Evolutionary conservation across 2,329 filamentous ascomycete genomes (phyloP).

Genomic region (Leptographium galeiforme): DNA sequence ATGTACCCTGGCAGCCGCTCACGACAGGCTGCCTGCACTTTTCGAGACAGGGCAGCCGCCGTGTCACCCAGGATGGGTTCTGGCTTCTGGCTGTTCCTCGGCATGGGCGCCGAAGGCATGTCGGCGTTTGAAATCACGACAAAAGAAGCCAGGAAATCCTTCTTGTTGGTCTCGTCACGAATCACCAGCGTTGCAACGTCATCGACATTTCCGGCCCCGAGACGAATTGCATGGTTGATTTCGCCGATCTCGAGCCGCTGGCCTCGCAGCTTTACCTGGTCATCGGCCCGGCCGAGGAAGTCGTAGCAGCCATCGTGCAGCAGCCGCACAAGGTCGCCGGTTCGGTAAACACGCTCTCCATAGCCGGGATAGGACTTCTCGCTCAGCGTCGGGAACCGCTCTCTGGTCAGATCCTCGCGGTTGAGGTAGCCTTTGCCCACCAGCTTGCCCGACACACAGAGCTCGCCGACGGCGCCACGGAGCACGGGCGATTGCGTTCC

Average conservation of each 20-base stretch:
- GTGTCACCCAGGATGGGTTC: conserved; percentile 19
- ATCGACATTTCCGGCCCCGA: conserved; percentile 39
- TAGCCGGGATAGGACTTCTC: conserved; percentile 18
- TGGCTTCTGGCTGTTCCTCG: conserved; percentile 3
- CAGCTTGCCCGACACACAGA: conserved; percentile 75
- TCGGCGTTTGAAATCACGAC: conserved; percentile 24
- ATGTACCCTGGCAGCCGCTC: conserved; percentile 68
- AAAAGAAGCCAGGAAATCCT: conserved; percentile 74
- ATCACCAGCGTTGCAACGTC: conserved; percentile 69
- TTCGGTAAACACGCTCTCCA: conserved; percentile 62
- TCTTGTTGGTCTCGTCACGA: conserved; percentile 57
- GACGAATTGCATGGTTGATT: conserved; percentile 71
- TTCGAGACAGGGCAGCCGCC: conserved; percentile 25
- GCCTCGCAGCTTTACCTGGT: conserved; percentile 83
- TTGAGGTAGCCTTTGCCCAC: conserved; percentile 87
- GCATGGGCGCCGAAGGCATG: neutral
- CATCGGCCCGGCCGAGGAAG: conserved; percentile 77
- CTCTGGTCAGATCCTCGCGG: conserved; percentile 58
- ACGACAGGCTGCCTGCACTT: conserved; percentile 50
- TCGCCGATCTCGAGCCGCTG: conserved; percentile 83
- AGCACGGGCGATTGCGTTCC: conserved; percentile 59
- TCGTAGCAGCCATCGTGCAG: conserved; percentile 72
- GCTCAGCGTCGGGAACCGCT: conserved; percentile 58
- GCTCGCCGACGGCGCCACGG: conserved; percentile 68
- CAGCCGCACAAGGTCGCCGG: conserved; percentile 75